Base-by-base conservation (phyloP, 139 green algal genomes). In the Trebouxia sp. region DNA sequence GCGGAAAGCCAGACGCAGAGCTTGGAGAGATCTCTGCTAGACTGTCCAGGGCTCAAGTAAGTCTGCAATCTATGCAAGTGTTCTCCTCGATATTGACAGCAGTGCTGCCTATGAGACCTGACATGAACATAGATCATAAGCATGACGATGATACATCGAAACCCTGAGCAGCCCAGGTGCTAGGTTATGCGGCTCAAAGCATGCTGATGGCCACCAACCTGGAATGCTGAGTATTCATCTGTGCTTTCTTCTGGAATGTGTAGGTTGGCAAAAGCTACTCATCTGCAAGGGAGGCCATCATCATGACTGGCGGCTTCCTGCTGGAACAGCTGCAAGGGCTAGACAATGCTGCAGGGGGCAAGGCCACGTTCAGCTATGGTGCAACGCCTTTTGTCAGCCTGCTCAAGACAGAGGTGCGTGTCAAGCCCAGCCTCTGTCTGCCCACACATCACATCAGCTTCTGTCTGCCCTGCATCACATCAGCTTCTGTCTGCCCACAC, bases 281-380 rank as follows among this genome's bases (percentile, higher is more conserved):
- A 41, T 82, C 56, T 22, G 82, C 89, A 0, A 76, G 86, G 0
- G 89, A 94, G 56, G 92, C 91, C 0, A 86, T 97, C 80, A 81
- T 93, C 77, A 80, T 97, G 41, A 94, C 94, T 58, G 91, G 88
- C 41, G 88, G 83, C 39, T 97, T 97, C 53, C 43, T 97, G 42
- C 58, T 94, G 32, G 66, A 38, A 3, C 91, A 97, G 75, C 82
- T 96, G 55, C 45, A 50, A 32, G 47, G 65, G 17, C 10, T 82
- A 32, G 76, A 83, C 39, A 79, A 14, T 12, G 14, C 43, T 26
- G 78, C 58, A 28, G 50, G 65, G 35, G 22, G 32, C 65, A 79
- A 79, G 39, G 42, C 22, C 39, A 66, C n/a, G 39, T 62, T 76
- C 41, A 53, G 41, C 50, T 76, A 69, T 74, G 26, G 72, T 48